A percentile compares a stretch with the other conserved stretches of the same genome.
Evolutionary conservation across 768 basidiomycete genomes (phyloP).

Genomic region (Suillus discolor): DNA sequence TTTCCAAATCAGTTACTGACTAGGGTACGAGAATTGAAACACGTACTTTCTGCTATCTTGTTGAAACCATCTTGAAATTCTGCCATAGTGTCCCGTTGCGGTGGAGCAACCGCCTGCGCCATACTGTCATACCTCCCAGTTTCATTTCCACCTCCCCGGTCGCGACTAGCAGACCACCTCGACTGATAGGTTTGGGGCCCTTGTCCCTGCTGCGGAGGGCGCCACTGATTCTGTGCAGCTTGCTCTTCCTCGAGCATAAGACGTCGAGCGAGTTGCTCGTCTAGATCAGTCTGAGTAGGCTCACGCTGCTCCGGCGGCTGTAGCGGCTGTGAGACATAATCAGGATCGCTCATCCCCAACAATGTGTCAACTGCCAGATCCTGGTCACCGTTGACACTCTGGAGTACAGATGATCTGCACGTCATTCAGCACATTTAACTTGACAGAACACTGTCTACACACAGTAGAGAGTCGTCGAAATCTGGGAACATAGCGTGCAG

Average conservation of each 20-base stretch:
- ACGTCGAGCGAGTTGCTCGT: conserved; percentile 77
- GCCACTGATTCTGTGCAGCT: conserved; percentile 24
- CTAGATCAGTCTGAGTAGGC: conserved; percentile 64
- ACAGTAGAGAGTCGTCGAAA: conserved; percentile 77
- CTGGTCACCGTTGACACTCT: conserved; percentile 70
- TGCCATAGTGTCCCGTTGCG: conserved; percentile 54
- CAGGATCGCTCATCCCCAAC: conserved; percentile 85
- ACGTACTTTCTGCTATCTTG: conserved; percentile 78
- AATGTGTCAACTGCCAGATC: conserved; percentile 77
- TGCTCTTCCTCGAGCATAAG: conserved; percentile 64
- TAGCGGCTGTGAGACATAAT: conserved; percentile 50
- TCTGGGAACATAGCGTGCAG: conserved; percentile 78
- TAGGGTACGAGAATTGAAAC: not conserved
- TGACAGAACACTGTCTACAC: conserved; percentile 25
- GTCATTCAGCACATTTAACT: conserved; percentile 2
- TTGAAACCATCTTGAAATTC: conserved; percentile 77
- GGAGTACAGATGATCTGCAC: conserved; percentile 65
- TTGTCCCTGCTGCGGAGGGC: conserved; percentile 15
- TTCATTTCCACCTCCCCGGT: conserved; percentile 16
- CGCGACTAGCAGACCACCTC: conserved; percentile 2
- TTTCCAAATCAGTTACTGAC: not conserved
- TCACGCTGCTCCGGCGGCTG: conserved; percentile 5
- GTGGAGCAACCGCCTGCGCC: conserved; percentile 19
- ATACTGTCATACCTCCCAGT: conserved; percentile 11
- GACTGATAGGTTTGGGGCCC: conserved; percentile 29